These are phyloP conservation scores for Zopfochytrium polystomum DNA, from an alignment of 371 early-diverging fungal species.

Conservation along the genomic window DNA sequence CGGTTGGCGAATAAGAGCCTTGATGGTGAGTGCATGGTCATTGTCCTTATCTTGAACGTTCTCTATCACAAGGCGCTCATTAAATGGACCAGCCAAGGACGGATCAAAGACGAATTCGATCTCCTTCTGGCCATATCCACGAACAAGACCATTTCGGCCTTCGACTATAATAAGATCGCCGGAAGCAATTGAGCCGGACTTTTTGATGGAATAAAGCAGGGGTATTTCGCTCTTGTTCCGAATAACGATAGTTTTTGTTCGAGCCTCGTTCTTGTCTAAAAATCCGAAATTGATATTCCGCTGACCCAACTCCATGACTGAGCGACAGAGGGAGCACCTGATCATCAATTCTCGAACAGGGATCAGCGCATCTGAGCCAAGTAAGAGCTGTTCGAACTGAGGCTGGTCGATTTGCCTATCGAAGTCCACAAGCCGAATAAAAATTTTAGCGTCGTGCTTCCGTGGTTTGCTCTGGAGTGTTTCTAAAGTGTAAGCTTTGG, in stretches of 20 bases:
- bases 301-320: conserved; percentile 91
- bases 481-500: conserved; percentile 1
- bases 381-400: conserved; percentile 68
- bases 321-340: conserved; percentile 76
- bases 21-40: conserved; percentile 75
- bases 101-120: conserved; percentile 92
- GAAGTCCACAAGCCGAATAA: conserved; percentile 74
- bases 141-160: conserved; percentile 78
- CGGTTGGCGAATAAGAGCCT: conserved; percentile 88
- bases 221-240: conserved; percentile 89
- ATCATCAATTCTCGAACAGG: conserved; percentile 93
- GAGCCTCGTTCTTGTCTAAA: conserved; percentile 81
- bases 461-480: conserved; percentile 63
- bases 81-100: conserved; percentile 78
- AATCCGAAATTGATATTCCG: conserved; percentile 95
- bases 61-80: conserved; percentile 83
- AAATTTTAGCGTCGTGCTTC: conserved; percentile 77
- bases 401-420: conserved; percentile 67
- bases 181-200: conserved; percentile 93
- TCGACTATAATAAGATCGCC: conserved; percentile 81
- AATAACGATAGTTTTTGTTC: conserved; percentile 84
- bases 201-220: conserved; percentile 85
- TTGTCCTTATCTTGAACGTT: conserved; percentile 87
- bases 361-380: conserved; percentile 55
- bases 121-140: conserved; percentile 88